Evolutionary conservation across 768 basidiomycete species (phyloP).

Genomic region (Leccinum variicolor): DNA sequence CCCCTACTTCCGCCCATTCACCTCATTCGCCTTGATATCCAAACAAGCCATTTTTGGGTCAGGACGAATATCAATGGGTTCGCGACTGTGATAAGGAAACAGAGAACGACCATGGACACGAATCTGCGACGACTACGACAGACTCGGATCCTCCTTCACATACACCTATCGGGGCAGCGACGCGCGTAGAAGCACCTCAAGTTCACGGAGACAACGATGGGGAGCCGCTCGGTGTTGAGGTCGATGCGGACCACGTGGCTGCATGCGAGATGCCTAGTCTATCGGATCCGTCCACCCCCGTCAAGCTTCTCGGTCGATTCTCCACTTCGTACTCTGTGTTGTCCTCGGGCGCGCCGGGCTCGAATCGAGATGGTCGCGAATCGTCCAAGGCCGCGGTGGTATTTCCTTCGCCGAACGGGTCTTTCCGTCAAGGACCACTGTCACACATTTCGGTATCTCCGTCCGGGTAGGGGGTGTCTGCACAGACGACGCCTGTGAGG

Average conservation of each 20-base stretch:
- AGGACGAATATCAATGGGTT: slow-evolving; percentile 2
- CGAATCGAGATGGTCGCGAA: slow-evolving; percentile 1
- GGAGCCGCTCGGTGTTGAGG: slow-evolving; percentile 3
- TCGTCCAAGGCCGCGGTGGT: slow-evolving; percentile 16
- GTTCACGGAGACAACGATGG: slow-evolving; percentile 16
- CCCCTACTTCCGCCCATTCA: not conserved
- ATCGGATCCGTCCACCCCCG: slow-evolving; percentile 16
- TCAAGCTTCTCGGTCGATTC: slow-evolving; percentile 13
- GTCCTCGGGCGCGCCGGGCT: not conserved
- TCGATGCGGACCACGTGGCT: slow-evolving; percentile 1
- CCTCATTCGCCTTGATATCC: not conserved
- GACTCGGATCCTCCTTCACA: slow-evolving; percentile 27
- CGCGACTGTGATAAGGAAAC: slow-evolving; percentile 20
- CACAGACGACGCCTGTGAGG: slow-evolving; percentile 12
- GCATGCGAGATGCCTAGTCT: slow-evolving; percentile 1
- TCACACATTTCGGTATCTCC: not conserved
- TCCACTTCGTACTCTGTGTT: not conserved
- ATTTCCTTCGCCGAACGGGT: slow-evolving; percentile 25
- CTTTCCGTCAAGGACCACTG: slow-evolving; percentile 17
- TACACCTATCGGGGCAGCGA: slow-evolving; percentile 20
- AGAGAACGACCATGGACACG: slow-evolving; percentile 25
- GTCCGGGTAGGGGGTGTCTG: slow-evolving; percentile 2
- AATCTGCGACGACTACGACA: slow-evolving; percentile 27
- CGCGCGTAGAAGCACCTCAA: slow-evolving; percentile 1
- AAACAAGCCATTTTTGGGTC: slow-evolving; percentile 1